These are phyloP conservation scores for Fusarium drepaniforme DNA, from an alignment of 2,329 filamentous ascomycete genomes.

Conservation along the genomic window DNA sequence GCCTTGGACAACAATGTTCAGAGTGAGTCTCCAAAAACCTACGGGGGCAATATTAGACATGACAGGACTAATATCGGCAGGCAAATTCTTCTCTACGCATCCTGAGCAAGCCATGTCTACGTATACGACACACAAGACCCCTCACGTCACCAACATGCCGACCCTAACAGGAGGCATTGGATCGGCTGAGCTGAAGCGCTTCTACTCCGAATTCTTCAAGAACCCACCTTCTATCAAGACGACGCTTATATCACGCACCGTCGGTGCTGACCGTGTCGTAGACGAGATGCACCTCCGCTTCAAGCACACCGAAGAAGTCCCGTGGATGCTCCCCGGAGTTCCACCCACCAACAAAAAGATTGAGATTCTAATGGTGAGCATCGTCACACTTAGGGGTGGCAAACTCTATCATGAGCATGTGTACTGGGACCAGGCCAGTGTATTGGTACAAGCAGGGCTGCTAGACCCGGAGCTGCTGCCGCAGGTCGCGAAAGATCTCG, in stretches of 20 bases:
- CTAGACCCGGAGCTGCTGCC: constrained; percentile 58
- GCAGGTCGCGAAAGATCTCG: constrained; percentile 48
- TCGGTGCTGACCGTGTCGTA: constrained; percentile 73
- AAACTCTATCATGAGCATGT: constrained; percentile 73
- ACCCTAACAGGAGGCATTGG: constrained; percentile 75
- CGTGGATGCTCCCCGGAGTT: constrained; percentile 72
- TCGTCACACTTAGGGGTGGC: constrained; percentile 71
- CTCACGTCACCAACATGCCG: constrained; percentile 77
- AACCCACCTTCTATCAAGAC: constrained; percentile 72
- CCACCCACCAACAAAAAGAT: constrained; percentile 65
- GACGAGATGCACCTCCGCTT: constrained; percentile 72
- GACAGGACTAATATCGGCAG: constrained; percentile 34
- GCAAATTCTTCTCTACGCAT: constrained; percentile 68
- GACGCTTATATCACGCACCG: constrained; percentile 73
- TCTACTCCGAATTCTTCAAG: constrained; percentile 75
- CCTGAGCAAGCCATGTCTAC: constrained; percentile 73
- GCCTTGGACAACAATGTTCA: constrained; percentile 75
- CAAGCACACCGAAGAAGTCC: constrained; percentile 67
- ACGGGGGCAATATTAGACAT: no score
- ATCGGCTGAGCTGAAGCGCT: constrained; percentile 66
- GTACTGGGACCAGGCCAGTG: constrained; percentile 73
- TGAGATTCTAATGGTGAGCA: constrained; percentile 68
- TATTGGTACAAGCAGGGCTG: constrained; percentile 69
- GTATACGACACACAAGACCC: constrained; percentile 69
- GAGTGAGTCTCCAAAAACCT: constrained; percentile 53